A percentile compares a stretch with the other conserved stretches of the same genome.
Conservation (phyloP, 176 grass and related monocot species). For the sorghum (Sorghum bicolor) region Sorghum_bicolor_NCBIv3 NC_012879.2:59449001-59449500, state of each 20-base stretch:
- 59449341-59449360: not conserved
- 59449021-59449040: slow-evolving; percentile 37
- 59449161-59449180: too few relatives aligned
- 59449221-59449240: too few relatives aligned
- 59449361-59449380: not conserved
- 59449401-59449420: slow-evolving; percentile 12
- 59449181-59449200: too few relatives aligned
- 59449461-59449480: not conserved
- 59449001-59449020: slow-evolving; percentile 4
- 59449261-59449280: too few relatives aligned
- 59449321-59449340: not conserved
- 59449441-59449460: not conserved
- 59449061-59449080: slow-evolving; percentile 14
- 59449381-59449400: not conserved
- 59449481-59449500: slow-evolving; percentile 7
- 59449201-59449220: too few relatives aligned
- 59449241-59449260: too few relatives aligned
- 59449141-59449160: too few relatives aligned
- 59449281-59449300: too few relatives aligned
- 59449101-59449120: slow-evolving; percentile 32
- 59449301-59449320: not conserved
- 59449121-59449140: not conserved
- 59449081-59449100: slow-evolving; percentile 14
- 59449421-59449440: not conserved
- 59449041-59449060: slow-evolving; percentile 24